These are phyloP conservation scores for Neocatenulostroma microsporum DNA, from an alignment of 2,329 filamentous ascomycete genomes.

Conservation along the genomic window DNA sequence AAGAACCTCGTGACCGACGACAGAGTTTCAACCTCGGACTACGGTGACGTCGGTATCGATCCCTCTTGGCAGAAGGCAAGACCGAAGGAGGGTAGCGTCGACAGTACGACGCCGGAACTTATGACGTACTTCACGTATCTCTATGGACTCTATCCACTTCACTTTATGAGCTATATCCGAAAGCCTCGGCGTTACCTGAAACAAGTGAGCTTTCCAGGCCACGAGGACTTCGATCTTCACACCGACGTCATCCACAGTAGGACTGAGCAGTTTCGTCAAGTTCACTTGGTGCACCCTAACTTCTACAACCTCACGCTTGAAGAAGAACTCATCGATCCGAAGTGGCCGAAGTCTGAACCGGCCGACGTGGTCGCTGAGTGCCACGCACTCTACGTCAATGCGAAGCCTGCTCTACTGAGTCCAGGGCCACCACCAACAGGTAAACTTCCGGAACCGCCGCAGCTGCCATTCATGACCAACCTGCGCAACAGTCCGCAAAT, in stretches of 20 bases:
- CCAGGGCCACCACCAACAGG: conserved; percentile 41
- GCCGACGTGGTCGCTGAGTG: conserved; percentile 75
- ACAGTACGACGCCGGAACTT: conserved; percentile 57
- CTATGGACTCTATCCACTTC: conserved; percentile 76
- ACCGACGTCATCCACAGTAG: conserved; percentile 68
- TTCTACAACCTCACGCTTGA: conserved; percentile 74
- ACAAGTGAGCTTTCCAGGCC: conserved; percentile 60
- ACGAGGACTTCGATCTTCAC: conserved; percentile 69
- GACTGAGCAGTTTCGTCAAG: conserved; percentile 65
- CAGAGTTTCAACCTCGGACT: conserved; percentile 28
- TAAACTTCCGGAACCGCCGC: conserved; percentile 39
- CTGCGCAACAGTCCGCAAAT: conserved; percentile 22
- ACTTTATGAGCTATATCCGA: conserved; percentile 78
- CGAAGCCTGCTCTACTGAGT: conserved; percentile 34
- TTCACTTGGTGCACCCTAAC: conserved; percentile 73
- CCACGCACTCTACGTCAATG: conserved; percentile 55
- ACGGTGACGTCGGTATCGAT: conserved; percentile 30
- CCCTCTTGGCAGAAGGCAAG: conserved; percentile 57
- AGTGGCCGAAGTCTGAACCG: conserved; percentile 72
- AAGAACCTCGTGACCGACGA: conserved; percentile 30
- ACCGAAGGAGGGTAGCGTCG: conserved; percentile 55
- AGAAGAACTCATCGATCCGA: conserved; percentile 68
- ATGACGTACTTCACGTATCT: conserved; percentile 72
- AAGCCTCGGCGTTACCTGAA: conserved; percentile 73
- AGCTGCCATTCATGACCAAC: conserved; percentile 31